A percentile compares a stretch with the other conserved stretches of the same genome.
These are phyloP conservation scores for Schwanniomyces sp. DNA, from an alignment of 805 yeast species.

Conservation along the genomic window DNA sequence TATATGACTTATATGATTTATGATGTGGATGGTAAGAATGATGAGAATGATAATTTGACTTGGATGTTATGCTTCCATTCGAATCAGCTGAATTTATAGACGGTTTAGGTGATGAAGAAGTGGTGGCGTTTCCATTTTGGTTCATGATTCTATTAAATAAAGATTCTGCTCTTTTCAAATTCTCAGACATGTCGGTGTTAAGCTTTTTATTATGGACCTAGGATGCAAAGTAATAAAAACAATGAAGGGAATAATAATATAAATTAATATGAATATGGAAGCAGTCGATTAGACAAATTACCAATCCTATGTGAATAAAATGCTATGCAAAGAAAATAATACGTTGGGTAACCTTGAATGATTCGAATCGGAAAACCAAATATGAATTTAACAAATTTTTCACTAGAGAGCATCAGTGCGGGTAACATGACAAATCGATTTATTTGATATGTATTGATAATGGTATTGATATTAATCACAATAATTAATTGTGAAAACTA, in stretches of 20 bases:
- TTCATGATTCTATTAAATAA: conserved; percentile 47
- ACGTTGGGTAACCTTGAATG: background rate
- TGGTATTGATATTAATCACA: background rate
- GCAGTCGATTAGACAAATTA: background rate
- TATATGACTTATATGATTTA: conserved; percentile 9
- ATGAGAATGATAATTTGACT: conserved; percentile 3
- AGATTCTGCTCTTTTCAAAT: conserved; percentile 47
- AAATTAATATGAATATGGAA: background rate
- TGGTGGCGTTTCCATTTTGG: conserved; percentile 18
- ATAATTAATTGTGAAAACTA: background rate
- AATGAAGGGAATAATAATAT: background rate
- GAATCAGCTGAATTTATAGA: background rate
- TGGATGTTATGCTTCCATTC: conserved; percentile 1
- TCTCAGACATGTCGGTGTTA: conserved; percentile 36
- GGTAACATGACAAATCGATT: conserved; percentile 1
- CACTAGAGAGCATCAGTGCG: conserved; percentile 4
- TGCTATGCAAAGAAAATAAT: conserved; percentile 1
- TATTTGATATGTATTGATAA: background rate
- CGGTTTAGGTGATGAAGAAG: background rate
- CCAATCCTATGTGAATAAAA: background rate
- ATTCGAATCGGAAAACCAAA: background rate
- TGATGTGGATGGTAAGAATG: conserved; percentile 7
- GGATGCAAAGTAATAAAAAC: background rate
- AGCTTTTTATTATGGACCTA: background rate
- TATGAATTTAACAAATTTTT: conserved; percentile 4